phyloP scores from a whole-genome alignment of 179 eudicot genomes.

The Vitellaria paradoxa region DNA sequence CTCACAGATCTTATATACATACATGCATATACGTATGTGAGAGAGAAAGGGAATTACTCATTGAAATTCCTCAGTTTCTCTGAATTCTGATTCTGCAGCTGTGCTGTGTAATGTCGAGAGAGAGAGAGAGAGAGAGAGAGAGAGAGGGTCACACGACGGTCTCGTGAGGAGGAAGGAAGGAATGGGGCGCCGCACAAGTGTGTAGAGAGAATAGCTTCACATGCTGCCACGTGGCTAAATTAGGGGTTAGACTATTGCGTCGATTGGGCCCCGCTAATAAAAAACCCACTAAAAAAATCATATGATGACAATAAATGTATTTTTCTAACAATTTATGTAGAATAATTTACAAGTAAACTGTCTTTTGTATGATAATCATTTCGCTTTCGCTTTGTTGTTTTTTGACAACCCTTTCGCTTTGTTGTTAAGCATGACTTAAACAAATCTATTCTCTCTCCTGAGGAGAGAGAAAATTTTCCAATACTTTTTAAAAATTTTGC shows the following conservation, averaged over 20 bases:
- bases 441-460: too few species aligned
- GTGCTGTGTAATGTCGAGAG: background rate
- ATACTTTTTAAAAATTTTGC: too few species aligned
- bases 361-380: too few species aligned
- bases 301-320: too few species aligned
- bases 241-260: background rate
- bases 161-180: conserved; percentile 24
- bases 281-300: too few species aligned
- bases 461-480: too few species aligned
- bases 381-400: too few species aligned
- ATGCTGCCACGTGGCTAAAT: background rate
- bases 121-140: conserved; percentile 4
- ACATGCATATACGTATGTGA: background rate
- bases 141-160: background rate
- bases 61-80: background rate
- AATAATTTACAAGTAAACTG: too few species aligned
- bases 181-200: background rate
- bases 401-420: too few species aligned
- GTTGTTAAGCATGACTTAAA: too few species aligned
- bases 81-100: background rate
- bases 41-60: background rate
- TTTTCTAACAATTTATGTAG: too few species aligned
- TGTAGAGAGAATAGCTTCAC: background rate
- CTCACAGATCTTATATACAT: background rate
- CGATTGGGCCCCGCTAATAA: too few species aligned